A percentile compares a stretch with the other conserved stretches of the same genome.
phyloP scores from a whole-genome alignment of 257 asterid genomes.

The Solanum ossicruentum region DNA sequence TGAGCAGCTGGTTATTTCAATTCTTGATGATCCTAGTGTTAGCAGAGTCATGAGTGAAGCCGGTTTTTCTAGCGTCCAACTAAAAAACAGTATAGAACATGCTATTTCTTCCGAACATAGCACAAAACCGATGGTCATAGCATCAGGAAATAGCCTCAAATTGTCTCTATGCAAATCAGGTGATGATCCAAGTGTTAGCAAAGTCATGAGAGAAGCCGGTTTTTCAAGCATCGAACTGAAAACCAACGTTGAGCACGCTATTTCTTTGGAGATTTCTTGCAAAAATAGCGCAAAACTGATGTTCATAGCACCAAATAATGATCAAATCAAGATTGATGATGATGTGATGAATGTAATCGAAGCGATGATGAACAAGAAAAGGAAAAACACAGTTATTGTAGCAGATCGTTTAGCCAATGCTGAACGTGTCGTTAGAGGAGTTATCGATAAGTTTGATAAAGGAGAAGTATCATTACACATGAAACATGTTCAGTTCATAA shows the following conservation, averaged over 20 bases:
- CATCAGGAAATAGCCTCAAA: background rate
- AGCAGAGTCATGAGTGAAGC: constrained; percentile 90
- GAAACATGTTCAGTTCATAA: constrained; percentile 57
- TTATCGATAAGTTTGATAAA: constrained; percentile 51
- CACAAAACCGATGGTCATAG: background rate
- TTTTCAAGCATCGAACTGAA: constrained; percentile 68
- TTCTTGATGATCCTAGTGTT: constrained; percentile 76
- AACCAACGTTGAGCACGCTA: constrained; percentile 44
- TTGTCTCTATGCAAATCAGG: background rate
- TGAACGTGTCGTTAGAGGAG: constrained; percentile 43
- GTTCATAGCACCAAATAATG: background rate
- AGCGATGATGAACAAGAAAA: constrained; percentile 46
- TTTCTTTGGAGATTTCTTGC: constrained; percentile 5
- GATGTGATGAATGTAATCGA: constrained; percentile 46
- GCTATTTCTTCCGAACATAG: constrained; percentile 25
- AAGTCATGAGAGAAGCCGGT: constrained; percentile 79
- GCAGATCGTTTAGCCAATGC: constrained; percentile 33
- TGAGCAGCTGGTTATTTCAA: constrained; percentile 67
- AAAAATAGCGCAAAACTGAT: constrained; percentile 9
- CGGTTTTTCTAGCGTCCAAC: constrained; percentile 68
- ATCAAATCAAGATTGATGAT: constrained; percentile 14
- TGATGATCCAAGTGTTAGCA: constrained; percentile 79
- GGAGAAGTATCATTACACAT: constrained; percentile 42
- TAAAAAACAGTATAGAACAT: constrained; percentile 58
- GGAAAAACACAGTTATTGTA: constrained; percentile 42